Evolutionary conservation across 768 basidiomycete species (phyloP).

Genomic region (Lyophyllum shimeji): DNA sequence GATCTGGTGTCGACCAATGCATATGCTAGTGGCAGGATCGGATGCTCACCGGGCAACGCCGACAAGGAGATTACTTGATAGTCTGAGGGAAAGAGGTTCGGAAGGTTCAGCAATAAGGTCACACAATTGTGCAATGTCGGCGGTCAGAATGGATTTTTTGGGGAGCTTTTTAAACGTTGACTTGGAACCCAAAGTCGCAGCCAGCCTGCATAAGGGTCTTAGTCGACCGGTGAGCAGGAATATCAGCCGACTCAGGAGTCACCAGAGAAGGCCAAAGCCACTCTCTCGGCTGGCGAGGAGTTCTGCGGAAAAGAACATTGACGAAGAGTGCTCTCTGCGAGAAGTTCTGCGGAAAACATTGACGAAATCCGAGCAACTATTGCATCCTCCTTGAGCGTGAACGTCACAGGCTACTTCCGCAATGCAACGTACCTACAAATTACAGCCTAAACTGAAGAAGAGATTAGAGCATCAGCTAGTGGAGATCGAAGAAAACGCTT

Average conservation of each 20-base stretch:
- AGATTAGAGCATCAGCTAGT: background rate
- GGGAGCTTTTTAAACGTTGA: conserved; percentile 85
- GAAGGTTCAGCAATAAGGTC: conserved; percentile 76
- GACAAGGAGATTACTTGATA: conserved; percentile 88
- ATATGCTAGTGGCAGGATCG: background rate
- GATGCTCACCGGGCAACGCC: conserved; percentile 77
- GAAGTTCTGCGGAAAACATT: conserved; percentile 51
- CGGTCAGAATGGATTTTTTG: conserved; percentile 78
- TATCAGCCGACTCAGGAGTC: background rate
- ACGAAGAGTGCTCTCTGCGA: background rate
- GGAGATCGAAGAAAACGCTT: background rate
- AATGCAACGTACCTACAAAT: background rate
- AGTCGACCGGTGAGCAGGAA: background rate
- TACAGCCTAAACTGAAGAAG: background rate
- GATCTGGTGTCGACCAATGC: background rate
- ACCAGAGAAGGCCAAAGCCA: conserved; percentile 90
- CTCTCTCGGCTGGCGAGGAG: conserved; percentile 79
- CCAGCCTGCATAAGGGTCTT: conserved; percentile 57
- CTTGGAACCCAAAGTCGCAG: conserved; percentile 86
- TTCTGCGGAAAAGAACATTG: conserved; percentile 88
- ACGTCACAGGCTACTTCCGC: background rate
- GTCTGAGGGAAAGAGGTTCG: conserved; percentile 82
- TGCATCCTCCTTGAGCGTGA: background rate
- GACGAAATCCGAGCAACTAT: too few species aligned
- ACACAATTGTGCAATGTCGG: conserved; percentile 82